Evolutionary conservation across 768 basidiomycete species (phyloP).

Genomic region (Pluteus cervinus): DNA sequence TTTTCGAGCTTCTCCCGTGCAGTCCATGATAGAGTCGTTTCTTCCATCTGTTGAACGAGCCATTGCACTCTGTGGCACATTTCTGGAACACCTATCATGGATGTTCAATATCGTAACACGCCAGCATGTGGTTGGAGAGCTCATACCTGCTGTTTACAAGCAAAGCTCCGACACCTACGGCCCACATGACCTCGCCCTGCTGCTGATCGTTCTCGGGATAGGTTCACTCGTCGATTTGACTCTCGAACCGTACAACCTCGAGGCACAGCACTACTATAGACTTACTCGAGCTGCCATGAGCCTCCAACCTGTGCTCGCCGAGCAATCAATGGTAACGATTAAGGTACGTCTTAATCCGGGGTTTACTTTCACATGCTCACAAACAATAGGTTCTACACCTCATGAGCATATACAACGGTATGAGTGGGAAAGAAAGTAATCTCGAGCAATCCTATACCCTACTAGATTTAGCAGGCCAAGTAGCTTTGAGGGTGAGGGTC

Average conservation of each 20-base stretch:
- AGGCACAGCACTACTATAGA: conserved; percentile 63
- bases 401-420: conserved; percentile 65
- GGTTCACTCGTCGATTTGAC: conserved; percentile 41
- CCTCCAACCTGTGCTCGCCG: conserved; percentile 63
- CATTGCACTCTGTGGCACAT: conserved; percentile 55
- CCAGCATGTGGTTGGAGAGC: conserved; percentile 66
- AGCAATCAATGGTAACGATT: conserved; percentile 64
- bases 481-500: conserved; percentile 28
- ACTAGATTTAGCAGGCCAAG: conserved; percentile 41
- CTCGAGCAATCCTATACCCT: conserved; percentile 40
- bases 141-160: conserved; percentile 58
- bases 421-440: conserved; percentile 61
- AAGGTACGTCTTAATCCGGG: too few species aligned
- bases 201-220: conserved; percentile 52
- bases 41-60: conserved; percentile 34
- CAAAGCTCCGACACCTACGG: conserved; percentile 14
- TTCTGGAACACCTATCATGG: conserved; percentile 60
- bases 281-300: conserved; percentile 60
- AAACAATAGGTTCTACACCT: conserved; percentile 56
- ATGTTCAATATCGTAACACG: conserved; percentile 57
- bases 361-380: too few species aligned
- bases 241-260: conserved; percentile 23
- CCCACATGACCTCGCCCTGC: conserved; percentile 45
- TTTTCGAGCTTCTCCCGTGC: conserved; percentile 25
- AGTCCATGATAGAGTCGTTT: conserved; percentile 36